A percentile compares a stretch with the other conserved stretches of the same genome.
Evolutionary conservation across 2,329 filamentous ascomycete species (phyloP).

Genomic region (Balansia obtecta): DNA sequence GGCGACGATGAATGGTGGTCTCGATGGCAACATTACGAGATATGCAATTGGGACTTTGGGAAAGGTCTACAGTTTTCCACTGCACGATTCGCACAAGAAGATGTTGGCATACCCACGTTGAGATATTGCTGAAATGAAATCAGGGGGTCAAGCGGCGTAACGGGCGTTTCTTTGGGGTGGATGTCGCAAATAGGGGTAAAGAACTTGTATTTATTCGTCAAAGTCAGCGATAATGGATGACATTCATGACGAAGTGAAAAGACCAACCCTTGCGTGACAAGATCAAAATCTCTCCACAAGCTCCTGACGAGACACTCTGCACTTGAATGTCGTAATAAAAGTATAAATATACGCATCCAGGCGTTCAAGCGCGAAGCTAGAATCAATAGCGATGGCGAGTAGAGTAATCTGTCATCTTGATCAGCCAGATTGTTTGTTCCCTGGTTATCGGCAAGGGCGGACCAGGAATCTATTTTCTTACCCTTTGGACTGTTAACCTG

Average conservation of each 20-base stretch:
- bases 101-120: neutral
- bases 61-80: neutral
- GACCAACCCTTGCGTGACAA: conserved; percentile 14
- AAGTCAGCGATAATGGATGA: conserved; percentile 5
- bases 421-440: neutral
- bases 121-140: neutral
- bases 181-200: neutral
- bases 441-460: neutral
- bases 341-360: neutral
- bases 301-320: neutral
- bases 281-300: neutral
- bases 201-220: neutral
- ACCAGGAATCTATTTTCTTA: neutral
- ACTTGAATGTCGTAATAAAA: neutral
- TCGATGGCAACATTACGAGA: neutral
- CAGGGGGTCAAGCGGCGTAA: neutral
- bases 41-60: neutral
- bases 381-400: conserved; percentile 25
- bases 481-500: conserved; percentile 91
- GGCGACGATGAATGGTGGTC: neutral
- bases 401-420: conserved; percentile 18
- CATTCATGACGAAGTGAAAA: conserved; percentile 10
- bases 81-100: neutral
- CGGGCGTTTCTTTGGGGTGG: neutral
- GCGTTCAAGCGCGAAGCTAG: neutral